Evolutionary conservation across 306 rosid genomes (phyloP).

Genomic region (Carpinus fangiana): DNA sequence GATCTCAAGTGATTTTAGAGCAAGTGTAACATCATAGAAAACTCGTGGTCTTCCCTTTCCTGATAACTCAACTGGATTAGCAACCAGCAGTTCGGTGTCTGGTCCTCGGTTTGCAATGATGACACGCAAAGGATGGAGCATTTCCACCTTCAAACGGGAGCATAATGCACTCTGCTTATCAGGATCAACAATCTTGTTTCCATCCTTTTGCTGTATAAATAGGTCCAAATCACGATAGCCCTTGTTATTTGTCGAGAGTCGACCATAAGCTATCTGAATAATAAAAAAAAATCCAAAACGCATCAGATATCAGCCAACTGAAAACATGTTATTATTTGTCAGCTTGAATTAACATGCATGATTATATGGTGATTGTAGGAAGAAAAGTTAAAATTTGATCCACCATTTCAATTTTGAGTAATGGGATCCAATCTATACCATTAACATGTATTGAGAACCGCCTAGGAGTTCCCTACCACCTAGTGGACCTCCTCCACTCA

Average conservation of each 20-base stretch:
- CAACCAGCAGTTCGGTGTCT: slow-evolving; percentile 70
- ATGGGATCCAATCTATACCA: background rate
- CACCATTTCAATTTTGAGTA: background rate
- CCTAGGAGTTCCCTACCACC: background rate
- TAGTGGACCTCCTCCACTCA: background rate
- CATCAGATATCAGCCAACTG: slow-evolving; percentile 18
- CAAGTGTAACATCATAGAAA: slow-evolving; percentile 69
- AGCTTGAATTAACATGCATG: background rate
- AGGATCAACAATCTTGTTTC: slow-evolving; percentile 62
- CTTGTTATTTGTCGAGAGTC: slow-evolving; percentile 43
- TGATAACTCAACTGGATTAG: slow-evolving; percentile 81
- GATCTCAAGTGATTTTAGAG: slow-evolving; percentile 67
- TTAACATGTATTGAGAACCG: background rate
- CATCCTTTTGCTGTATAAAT: slow-evolving; percentile 69
- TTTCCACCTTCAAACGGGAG: slow-evolving; percentile 68
- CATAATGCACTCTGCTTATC: slow-evolving; percentile 53
- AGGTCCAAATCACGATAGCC: slow-evolving; percentile 70
- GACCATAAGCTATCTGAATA: slow-evolving; percentile 63
- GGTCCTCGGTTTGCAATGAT: slow-evolving; percentile 71
- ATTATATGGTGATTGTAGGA: background rate
- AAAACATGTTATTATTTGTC: background rate
- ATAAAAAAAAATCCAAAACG: slow-evolving; percentile 1
- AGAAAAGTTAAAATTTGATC: background rate
- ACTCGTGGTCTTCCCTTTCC: slow-evolving; percentile 83
- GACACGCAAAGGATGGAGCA: slow-evolving; percentile 77